phyloP scores from a whole-genome alignment of 495 filamentous ascomycete species.

The Penicillium simplicissimum region DNA sequence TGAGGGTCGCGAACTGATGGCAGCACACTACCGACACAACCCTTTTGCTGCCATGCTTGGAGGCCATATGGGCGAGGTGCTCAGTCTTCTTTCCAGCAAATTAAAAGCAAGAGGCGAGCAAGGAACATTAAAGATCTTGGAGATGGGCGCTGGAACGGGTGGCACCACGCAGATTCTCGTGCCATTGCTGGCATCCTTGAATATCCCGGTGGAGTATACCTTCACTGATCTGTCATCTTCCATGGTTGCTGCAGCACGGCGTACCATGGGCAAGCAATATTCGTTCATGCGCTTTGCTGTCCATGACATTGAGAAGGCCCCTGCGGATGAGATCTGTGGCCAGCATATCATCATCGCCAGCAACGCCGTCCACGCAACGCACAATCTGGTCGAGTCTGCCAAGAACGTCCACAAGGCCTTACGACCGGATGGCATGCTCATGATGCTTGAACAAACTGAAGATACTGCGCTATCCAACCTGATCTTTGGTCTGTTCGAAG shows the following conservation, averaged over 20 bases:
- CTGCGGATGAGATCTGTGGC: slow-evolving; percentile 33
- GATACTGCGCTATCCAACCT: slow-evolving; percentile 37
- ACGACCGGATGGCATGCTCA: slow-evolving; percentile 42
- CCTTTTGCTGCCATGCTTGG: slow-evolving; percentile 41
- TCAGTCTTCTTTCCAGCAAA: slow-evolving; percentile 20
- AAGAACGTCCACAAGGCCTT: slow-evolving; percentile 38
- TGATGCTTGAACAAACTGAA: slow-evolving; percentile 37
- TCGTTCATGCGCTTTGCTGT: slow-evolving; percentile 45
- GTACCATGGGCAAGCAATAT: slow-evolving; percentile 41
- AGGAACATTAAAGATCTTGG: slow-evolving; percentile 32
- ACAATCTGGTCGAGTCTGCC: slow-evolving; percentile 28
- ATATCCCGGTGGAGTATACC: slow-evolving; percentile 48
- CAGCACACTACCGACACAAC: slow-evolving; percentile 46
- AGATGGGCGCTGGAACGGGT: slow-evolving; percentile 49
- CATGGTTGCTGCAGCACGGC: slow-evolving; percentile 41
- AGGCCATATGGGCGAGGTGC: slow-evolving; percentile 47
- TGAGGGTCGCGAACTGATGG: slow-evolving; percentile 47
- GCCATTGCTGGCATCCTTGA: slow-evolving; percentile 35
- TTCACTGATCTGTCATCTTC: slow-evolving; percentile 50
- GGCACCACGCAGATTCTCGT: slow-evolving; percentile 40
- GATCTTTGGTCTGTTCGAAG: slow-evolving; percentile 51
- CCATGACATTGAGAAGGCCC: slow-evolving; percentile 48
- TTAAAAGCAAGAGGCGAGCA: background rate
- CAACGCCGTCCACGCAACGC: slow-evolving; percentile 53
- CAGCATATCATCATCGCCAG: slow-evolving; percentile 52